A percentile compares a stretch with the other conserved stretches of the same genome.
phyloP scores from a whole-genome alignment of 768 basidiomycete species.

The Suillus subalutaceus region DNA sequence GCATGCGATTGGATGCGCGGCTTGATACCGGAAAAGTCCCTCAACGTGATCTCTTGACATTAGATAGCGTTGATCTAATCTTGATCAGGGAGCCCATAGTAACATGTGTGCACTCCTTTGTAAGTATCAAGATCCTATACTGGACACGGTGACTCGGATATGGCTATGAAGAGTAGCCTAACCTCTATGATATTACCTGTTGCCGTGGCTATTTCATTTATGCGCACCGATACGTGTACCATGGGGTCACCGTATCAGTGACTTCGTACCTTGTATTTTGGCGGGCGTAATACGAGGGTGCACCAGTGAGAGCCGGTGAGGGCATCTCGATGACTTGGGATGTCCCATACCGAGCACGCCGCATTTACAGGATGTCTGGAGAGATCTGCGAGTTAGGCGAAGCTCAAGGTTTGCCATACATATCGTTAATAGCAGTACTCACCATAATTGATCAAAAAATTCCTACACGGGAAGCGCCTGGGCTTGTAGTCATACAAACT shows the following conservation, averaged over 20 bases:
- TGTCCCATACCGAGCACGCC: background rate
- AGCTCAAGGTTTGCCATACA: background rate
- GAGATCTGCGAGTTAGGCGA: background rate
- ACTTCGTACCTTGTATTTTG: background rate
- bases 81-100: background rate
- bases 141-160: background rate
- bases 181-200: background rate
- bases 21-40: background rate
- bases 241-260: background rate
- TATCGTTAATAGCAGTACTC: background rate
- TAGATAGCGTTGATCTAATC: background rate
- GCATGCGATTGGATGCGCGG: background rate
- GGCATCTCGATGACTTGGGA: background rate
- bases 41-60: background rate
- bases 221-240: too few species aligned
- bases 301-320: background rate
- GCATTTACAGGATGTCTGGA: background rate
- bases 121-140: background rate
- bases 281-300: background rate
- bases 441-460: background rate
- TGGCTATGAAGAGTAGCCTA: background rate
- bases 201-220: background rate
- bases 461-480: background rate
- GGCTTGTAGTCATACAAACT: background rate
- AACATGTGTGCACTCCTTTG: background rate